phyloP scores from a whole-genome alignment of 192 early-diverging fungal genomes.

The Entomortierella chlamydospora region DNA sequence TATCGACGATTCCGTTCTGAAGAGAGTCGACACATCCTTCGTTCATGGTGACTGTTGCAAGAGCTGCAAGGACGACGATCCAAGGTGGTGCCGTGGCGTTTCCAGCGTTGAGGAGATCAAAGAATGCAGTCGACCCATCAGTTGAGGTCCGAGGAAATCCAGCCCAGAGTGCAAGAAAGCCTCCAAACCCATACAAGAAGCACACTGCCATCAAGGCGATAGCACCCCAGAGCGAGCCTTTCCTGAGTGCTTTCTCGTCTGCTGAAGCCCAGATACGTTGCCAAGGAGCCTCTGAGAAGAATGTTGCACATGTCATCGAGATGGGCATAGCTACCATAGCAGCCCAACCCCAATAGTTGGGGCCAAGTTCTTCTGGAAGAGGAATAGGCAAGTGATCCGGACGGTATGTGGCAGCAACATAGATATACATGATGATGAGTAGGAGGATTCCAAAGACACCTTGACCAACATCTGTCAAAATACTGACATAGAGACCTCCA shows the following conservation, averaged over 20 bases:
- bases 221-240: slow-evolving; percentile 67
- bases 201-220: slow-evolving; percentile 65
- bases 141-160: slow-evolving; percentile 56
- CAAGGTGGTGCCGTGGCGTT: slow-evolving; percentile 57
- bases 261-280: slow-evolving; percentile 78
- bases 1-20: slow-evolving; percentile 76
- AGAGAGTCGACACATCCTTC: slow-evolving; percentile 75
- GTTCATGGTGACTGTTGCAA: slow-evolving; percentile 71
- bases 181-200: slow-evolving; percentile 69
- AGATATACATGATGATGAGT: slow-evolving; percentile 63
- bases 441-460: slow-evolving; percentile 66
- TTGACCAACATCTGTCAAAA: slow-evolving; percentile 74
- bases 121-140: slow-evolving; percentile 71
- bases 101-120: slow-evolving; percentile 68
- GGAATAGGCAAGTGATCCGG: slow-evolving; percentile 59
- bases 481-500: slow-evolving; percentile 73
- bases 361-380: slow-evolving; percentile 63
- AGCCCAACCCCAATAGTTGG: slow-evolving; percentile 75
- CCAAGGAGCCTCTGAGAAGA: slow-evolving; percentile 81
- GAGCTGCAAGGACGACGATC: slow-evolving; percentile 69
- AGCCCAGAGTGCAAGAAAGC: slow-evolving; percentile 75
- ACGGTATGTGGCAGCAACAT: slow-evolving; percentile 66
- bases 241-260: slow-evolving; percentile 68
- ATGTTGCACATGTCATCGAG: slow-evolving; percentile 69
- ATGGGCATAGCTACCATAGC: slow-evolving; percentile 70